phyloP scores from a whole-genome alignment of 805 yeast genomes.

The Wickerhamomyces kurtzmanii region DNA sequence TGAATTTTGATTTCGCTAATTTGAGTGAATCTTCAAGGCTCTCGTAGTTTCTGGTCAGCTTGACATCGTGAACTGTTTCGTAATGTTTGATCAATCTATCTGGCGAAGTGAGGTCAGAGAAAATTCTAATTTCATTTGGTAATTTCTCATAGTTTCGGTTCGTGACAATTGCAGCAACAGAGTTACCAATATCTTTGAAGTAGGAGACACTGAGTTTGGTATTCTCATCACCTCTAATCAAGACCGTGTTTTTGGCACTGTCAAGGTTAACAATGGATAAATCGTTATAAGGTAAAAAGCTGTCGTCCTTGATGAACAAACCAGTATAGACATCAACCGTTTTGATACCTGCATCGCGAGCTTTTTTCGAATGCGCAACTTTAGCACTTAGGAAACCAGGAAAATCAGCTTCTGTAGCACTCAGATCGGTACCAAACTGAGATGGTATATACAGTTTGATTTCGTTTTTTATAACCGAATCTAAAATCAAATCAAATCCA shows the following conservation, averaged over 20 bases:
- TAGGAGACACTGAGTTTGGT: slow-evolving; percentile 24
- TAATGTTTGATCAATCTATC: slow-evolving; percentile 28
- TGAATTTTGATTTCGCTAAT: slow-evolving; percentile 18
- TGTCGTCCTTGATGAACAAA: slow-evolving; percentile 26
- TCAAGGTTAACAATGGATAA: slow-evolving; percentile 29
- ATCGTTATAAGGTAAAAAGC: slow-evolving; percentile 21
- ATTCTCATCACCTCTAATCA: slow-evolving; percentile 30
- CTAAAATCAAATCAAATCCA: slow-evolving; percentile 25
- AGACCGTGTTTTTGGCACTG: slow-evolving; percentile 21
- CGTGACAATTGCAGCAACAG: slow-evolving; percentile 30
- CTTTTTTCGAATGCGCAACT: slow-evolving; percentile 23
- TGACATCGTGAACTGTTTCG: slow-evolving; percentile 27
- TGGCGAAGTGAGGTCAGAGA: slow-evolving; percentile 28
- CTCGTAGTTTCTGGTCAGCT: slow-evolving; percentile 21
- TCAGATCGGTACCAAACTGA: slow-evolving; percentile 45
- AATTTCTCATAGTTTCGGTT: slow-evolving; percentile 21
- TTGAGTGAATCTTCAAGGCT: slow-evolving; percentile 21
- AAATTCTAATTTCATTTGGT: slow-evolving; percentile 34
- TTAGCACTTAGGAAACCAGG: slow-evolving; percentile 27
- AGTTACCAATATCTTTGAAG: slow-evolving; percentile 32
- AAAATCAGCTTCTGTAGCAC: slow-evolving; percentile 14
- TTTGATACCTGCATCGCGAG: slow-evolving; percentile 35
- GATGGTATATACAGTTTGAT: slow-evolving; percentile 49
- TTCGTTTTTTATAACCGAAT: slow-evolving; percentile 29
- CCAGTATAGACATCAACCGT: slow-evolving; percentile 32